Conservation (phyloP, 768 basidiomycete genomes). For the Termitomyces titanicus region DNA sequence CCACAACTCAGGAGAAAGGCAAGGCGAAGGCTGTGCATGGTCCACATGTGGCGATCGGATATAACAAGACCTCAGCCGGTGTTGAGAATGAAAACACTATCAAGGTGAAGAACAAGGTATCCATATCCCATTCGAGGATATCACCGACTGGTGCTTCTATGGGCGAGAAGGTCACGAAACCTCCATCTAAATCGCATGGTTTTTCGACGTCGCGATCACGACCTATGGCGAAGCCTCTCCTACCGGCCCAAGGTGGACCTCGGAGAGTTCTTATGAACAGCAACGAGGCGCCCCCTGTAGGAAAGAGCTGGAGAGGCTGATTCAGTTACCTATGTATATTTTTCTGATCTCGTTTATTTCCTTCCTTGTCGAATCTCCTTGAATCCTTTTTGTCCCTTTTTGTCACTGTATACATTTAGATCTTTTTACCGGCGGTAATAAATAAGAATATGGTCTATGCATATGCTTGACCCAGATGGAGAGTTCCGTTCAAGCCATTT, state of each 20-base stretch:
- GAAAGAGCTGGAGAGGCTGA: constrained; percentile 47
- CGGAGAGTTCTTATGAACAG: constrained; percentile 68
- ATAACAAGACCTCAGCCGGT: constrained; percentile 13
- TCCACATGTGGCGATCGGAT: constrained; percentile 28
- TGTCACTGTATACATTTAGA: not conserved
- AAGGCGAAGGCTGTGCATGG: constrained; percentile 27
- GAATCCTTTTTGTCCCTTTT: not conserved
- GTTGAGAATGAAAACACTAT: constrained; percentile 28
- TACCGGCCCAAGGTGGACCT: constrained; percentile 41
- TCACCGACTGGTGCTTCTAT: constrained; percentile 15
- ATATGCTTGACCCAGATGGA: constrained; percentile 10
- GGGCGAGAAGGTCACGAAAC: constrained; percentile 14
- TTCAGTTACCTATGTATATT: constrained; percentile 1
- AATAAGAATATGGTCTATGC: not conserved
- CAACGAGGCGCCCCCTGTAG: constrained; percentile 51
- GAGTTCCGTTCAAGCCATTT: constrained; percentile 26
- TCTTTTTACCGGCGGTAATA: not conserved
- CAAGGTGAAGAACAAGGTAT: not conserved
- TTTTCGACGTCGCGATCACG: constrained; percentile 19
- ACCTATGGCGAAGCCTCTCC: constrained; percentile 29
- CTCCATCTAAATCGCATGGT: constrained; percentile 16
- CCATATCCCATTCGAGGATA: constrained; percentile 15
- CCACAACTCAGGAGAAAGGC: constrained; percentile 35
- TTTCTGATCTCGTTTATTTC: not conserved
- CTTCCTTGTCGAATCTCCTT: not conserved